Percentiles rank a stretch among this genome's conserved stretches.
Evolutionary conservation across 164 flowering plant genomes (phyloP).

Genomic region (Annona squamosa): DNA sequence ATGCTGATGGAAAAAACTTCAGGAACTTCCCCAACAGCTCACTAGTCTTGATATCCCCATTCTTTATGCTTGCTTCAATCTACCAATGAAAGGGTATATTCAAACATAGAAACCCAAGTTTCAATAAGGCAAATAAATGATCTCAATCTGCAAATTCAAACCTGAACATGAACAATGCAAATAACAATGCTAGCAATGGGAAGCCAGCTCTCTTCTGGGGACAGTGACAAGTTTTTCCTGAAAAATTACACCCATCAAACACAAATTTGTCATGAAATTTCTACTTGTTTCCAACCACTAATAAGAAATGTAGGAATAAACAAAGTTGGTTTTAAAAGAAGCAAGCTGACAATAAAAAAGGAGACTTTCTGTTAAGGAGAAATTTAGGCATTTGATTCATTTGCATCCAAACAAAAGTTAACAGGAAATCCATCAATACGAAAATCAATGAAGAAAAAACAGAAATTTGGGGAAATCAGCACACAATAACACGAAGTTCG

Average conservation of each 20-base stretch:
- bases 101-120: background rate
- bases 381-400: background rate
- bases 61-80: conserved; percentile 81
- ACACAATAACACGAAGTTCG: background rate
- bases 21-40: conserved; percentile 42
- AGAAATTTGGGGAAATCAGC: background rate
- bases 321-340: no score
- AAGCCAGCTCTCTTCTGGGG: conserved; percentile 95
- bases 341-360: no score
- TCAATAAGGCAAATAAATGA: background rate
- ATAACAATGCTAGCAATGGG: conserved; percentile 84
- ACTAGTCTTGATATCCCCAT: conserved; percentile 67
- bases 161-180: conserved; percentile 84
- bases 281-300: no score
- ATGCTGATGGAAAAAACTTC: conserved; percentile 24
- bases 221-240: conserved; percentile 77
- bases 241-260: conserved; percentile 1
- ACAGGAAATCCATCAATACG: background rate
- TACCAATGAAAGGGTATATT: conserved; percentile 21
- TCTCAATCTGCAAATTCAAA: conserved; percentile 7
- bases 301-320: no score
- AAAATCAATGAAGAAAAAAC: background rate
- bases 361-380: no score
- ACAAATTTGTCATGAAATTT: no score
- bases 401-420: background rate